Evolutionary conservation across 768 basidiomycete species (phyloP).

Genomic region (Amylocystis lapponica): DNA sequence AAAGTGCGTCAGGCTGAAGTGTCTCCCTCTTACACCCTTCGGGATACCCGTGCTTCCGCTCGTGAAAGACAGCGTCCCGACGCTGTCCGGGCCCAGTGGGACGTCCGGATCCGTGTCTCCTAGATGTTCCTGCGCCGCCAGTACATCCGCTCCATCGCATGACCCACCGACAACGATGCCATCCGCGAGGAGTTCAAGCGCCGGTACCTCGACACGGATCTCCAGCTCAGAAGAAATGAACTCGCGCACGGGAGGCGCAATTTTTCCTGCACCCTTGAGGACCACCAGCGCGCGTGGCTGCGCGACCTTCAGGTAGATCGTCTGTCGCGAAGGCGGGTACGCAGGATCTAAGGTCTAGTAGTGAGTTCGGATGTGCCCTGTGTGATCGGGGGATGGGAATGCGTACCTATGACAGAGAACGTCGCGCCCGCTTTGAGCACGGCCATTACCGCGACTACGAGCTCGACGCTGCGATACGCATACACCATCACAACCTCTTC

Average conservation of each 20-base stretch:
- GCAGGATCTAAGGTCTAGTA: slow-evolving; percentile 68
- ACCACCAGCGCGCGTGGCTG: slow-evolving; percentile 88
- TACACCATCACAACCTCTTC: slow-evolving; percentile 99
- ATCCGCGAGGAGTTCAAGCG: slow-evolving; percentile 64
- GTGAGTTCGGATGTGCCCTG: slow-evolving; percentile 2
- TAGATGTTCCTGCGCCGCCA: slow-evolving; percentile 47
- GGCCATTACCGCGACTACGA: slow-evolving; percentile 96
- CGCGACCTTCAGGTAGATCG: slow-evolving; percentile 88
- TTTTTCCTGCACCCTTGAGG: slow-evolving; percentile 82
- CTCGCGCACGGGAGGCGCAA: slow-evolving; percentile 75
- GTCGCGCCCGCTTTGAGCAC: slow-evolving; percentile 93
- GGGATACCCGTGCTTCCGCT: slow-evolving; percentile 97
- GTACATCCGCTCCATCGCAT: slow-evolving; percentile 47
- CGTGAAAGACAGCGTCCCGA: slow-evolving; percentile 94
- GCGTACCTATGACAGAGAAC: slow-evolving; percentile 92
- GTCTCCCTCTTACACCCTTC: slow-evolving; percentile 94
- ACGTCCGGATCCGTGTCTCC: slow-evolving; percentile 75
- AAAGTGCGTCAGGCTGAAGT: slow-evolving; percentile 96
- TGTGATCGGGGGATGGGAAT: neutral
- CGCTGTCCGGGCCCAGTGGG: slow-evolving; percentile 87
- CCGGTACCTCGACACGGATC: slow-evolving; percentile 88
- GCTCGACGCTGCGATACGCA: slow-evolving; percentile 91
- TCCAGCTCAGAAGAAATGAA: slow-evolving; percentile 74
- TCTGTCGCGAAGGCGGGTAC: slow-evolving; percentile 91
- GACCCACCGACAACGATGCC: slow-evolving; percentile 66